A percentile compares a stretch with the other conserved stretches of the same genome.
These are phyloP conservation scores for Zostera marina DNA, from an alignment of 116 monocot genomes.

Conservation along the genomic window DNA sequence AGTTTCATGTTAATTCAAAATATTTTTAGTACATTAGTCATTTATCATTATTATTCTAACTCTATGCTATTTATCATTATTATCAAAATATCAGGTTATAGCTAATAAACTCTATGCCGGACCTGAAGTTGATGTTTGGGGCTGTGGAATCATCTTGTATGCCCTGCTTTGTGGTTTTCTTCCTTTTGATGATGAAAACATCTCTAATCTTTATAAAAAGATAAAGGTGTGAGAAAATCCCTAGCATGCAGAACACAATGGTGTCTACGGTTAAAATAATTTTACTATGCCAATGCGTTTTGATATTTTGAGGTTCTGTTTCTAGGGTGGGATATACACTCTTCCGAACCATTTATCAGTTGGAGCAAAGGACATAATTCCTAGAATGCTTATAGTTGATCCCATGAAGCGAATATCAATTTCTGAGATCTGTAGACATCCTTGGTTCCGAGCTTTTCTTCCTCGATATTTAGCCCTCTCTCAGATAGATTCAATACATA, in stretches of 20 bases:
- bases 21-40: neutral
- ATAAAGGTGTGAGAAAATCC: constrained; percentile 20
- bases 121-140: constrained; percentile 47
- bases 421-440: constrained; percentile 37
- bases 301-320: constrained; percentile 1
- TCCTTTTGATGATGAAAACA: constrained; percentile 25
- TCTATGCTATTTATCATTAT: too few species aligned
- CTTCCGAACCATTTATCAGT: constrained; percentile 40
- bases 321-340: constrained; percentile 42
- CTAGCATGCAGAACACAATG: neutral
- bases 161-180: constrained; percentile 17
- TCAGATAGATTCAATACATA: constrained; percentile 32
- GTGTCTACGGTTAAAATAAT: neutral
- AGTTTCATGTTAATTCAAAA: neutral
- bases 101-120: constrained; percentile 58
- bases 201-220: constrained; percentile 52
- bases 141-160: constrained; percentile 18
- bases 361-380: constrained; percentile 37
- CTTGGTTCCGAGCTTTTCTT: constrained; percentile 41
- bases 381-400: constrained; percentile 49
- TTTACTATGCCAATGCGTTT: neutral
- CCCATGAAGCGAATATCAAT: constrained; percentile 59
- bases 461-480: constrained; percentile 41
- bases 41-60: too few species aligned
- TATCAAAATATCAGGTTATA: constrained; percentile 26